Evolutionary conservation across 306 rosid species (phyloP).

Genomic region (Cucumis cinereus): DNA sequence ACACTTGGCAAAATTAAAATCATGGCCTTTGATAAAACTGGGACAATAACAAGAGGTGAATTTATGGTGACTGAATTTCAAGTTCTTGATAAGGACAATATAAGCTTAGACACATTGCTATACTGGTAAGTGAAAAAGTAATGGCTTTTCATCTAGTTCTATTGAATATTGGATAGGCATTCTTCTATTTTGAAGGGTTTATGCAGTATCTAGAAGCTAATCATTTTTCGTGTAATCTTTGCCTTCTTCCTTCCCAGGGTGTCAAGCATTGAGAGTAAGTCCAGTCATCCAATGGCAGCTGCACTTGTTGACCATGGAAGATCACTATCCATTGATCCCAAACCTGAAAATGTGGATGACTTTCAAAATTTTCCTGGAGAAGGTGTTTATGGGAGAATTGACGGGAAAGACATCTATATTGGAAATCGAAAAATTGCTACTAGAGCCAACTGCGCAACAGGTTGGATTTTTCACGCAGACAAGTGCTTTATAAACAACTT

Average conservation of each 20-base stretch:
- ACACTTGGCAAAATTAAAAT: conserved; percentile 58
- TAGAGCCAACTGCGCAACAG: conserved; percentile 54
- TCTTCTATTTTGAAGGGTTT: background rate
- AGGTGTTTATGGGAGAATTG: conserved; percentile 71
- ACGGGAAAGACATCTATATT: conserved; percentile 47
- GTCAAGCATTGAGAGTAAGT: conserved; percentile 85
- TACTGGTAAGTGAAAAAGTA: conserved; percentile 42
- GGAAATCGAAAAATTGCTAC: conserved; percentile 57
- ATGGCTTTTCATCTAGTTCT: background rate
- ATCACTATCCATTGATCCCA: conserved; percentile 54
- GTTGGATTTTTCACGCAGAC: conserved; percentile 19
- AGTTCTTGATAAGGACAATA: conserved; percentile 40
- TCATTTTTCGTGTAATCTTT: background rate
- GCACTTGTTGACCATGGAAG: conserved; percentile 73
- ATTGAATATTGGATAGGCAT: background rate
- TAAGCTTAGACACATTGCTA: conserved; percentile 45
- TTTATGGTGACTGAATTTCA: conserved; percentile 55
- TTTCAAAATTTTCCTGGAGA: conserved; percentile 82
- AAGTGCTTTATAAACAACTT: background rate
- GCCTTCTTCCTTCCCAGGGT: conserved; percentile 41
- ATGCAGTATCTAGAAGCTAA: conserved; percentile 1
- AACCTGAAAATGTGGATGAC: conserved; percentile 60
- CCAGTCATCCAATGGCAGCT: conserved; percentile 92
- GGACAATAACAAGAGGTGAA: conserved; percentile 87
- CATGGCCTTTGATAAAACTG: conserved; percentile 88